Percentiles rank a stretch among this genome's conserved stretches.
Evolutionary conservation across 345 rosid genomes (phyloP).

Genomic region (Salix koriyanagi): DNA sequence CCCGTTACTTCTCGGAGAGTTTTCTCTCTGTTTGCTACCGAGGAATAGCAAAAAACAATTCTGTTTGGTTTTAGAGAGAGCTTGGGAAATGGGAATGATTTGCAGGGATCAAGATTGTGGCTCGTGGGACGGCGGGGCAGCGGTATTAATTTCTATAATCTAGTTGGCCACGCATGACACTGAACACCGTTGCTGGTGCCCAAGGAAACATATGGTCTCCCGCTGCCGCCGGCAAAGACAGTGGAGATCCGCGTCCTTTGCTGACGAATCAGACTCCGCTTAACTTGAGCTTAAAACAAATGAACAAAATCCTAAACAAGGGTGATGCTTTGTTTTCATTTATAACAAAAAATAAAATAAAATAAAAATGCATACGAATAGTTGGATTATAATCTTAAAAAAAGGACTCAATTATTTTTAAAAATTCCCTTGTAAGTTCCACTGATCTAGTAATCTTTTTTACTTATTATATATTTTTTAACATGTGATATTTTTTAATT

Average conservation of each 20-base stretch:
- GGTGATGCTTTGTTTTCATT: not conserved
- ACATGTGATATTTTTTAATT: too few species aligned
- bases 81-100: not conserved
- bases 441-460: too few species aligned
- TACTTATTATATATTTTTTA: too few species aligned
- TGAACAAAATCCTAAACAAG: not conserved
- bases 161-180: not conserved
- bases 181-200: not conserved
- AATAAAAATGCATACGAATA: too few species aligned
- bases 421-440: too few species aligned
- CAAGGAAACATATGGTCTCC: not conserved
- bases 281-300: not conserved
- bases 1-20: not conserved
- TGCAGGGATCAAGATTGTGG: not conserved
- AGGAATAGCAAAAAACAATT: too few species aligned
- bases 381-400: too few species aligned
- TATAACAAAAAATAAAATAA: not conserved
- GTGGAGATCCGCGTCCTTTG: not conserved
- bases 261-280: not conserved
- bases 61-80: not conserved
- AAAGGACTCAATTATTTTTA: too few species aligned
- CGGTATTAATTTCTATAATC: not conserved
- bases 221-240: not conserved
- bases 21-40: not conserved
- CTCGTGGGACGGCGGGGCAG: slow-evolving; percentile 15